phyloP scores from a whole-genome alignment of 1,284 basidiomycete genomes.

The Pseudozyma flocculosa region DNA sequence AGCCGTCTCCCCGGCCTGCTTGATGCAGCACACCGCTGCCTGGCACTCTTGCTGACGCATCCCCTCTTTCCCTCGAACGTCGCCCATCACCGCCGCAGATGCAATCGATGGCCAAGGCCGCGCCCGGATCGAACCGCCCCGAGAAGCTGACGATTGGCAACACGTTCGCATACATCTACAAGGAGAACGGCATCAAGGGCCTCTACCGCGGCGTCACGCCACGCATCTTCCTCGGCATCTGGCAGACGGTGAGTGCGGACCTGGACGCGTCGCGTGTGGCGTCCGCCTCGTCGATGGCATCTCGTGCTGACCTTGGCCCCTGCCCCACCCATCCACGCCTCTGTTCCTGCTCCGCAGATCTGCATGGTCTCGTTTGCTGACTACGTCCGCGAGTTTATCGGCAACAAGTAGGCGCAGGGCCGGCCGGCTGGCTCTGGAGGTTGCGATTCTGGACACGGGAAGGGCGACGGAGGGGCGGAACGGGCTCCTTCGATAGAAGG shows the following conservation, averaged over 20 bases:
- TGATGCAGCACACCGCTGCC: too few species aligned
- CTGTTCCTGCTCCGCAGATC: conserved; percentile 57
- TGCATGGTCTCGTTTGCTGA: conserved; percentile 98
- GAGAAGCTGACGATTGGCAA: conserved; percentile 81
- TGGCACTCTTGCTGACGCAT: too few species aligned
- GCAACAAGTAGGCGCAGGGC: conserved; percentile 14
- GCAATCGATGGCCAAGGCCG: conserved; percentile 94
- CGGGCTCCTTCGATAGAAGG: too few species aligned
- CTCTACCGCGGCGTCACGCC: conserved; percentile 97
- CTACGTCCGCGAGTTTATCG: conserved; percentile 66
- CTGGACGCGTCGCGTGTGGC: conserved; percentile 77
- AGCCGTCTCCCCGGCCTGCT: too few species aligned
- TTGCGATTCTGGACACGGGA: too few species aligned
- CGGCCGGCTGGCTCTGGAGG: too few species aligned
- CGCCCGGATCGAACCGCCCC: conserved; percentile 72
- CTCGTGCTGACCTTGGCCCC: conserved; percentile 4
- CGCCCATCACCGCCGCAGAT: too few species aligned
- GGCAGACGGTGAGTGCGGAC: conserved; percentile 70
- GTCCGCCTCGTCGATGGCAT: conserved; percentile 66
- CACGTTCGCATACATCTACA: conserved; percentile 89
- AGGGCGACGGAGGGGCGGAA: too few species aligned
- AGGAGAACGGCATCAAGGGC: conserved; percentile 92
- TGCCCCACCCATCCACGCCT: neutral
- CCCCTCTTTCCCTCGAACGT: too few species aligned
- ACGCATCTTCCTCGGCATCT: conserved; percentile 90